phyloP scores from a whole-genome alignment of 75 land plant genomes.

The Chamaecyparis obtusa region DNA sequence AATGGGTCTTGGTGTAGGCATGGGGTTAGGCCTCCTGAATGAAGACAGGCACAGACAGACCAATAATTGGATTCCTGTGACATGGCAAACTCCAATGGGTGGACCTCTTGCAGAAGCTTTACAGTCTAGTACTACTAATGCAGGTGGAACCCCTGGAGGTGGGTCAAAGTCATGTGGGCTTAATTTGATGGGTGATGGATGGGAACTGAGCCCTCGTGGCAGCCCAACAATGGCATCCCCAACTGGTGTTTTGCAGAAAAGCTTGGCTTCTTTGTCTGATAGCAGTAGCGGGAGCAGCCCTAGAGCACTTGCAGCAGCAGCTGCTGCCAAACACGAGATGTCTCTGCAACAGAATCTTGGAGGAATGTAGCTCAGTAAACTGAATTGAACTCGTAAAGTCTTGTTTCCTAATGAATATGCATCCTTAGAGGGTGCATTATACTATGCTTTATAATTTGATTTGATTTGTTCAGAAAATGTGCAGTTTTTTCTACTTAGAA shows the following conservation, averaged over 20 bases:
- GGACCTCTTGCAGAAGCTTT: slow-evolving; percentile 73
- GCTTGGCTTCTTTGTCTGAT: slow-evolving; percentile 38
- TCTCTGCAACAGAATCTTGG: slow-evolving; percentile 1
- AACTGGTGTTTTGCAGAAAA: slow-evolving; percentile 51
- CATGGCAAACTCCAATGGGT: slow-evolving; percentile 36
- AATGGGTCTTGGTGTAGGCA: slow-evolving; percentile 45
- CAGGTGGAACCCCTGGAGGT: slow-evolving; percentile 1
- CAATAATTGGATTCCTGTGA: slow-evolving; percentile 20
- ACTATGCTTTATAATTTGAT: background rate
- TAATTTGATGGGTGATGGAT: slow-evolving; percentile 34
- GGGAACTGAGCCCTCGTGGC: slow-evolving; percentile 27
- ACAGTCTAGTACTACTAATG: slow-evolving; percentile 29
- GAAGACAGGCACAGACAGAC: slow-evolving; percentile 2
- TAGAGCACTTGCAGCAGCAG: slow-evolving; percentile 12
- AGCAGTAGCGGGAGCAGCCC: slow-evolving; percentile 52
- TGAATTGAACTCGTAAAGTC: background rate
- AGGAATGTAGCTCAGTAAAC: background rate
- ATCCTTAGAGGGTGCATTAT: background rate
- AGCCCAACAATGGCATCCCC: slow-evolving; percentile 38
- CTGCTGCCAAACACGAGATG: slow-evolving; percentile 5
- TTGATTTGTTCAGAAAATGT: background rate
- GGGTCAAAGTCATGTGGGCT: slow-evolving; percentile 25
- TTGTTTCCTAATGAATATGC: background rate
- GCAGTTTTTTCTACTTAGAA: background rate
- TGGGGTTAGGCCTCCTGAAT: background rate